Percentiles rank a stretch among this genome's conserved stretches.
phyloP scores from a whole-genome alignment of 2,329 filamentous ascomycete species.

The Colletotrichum cordylinicola region DNA sequence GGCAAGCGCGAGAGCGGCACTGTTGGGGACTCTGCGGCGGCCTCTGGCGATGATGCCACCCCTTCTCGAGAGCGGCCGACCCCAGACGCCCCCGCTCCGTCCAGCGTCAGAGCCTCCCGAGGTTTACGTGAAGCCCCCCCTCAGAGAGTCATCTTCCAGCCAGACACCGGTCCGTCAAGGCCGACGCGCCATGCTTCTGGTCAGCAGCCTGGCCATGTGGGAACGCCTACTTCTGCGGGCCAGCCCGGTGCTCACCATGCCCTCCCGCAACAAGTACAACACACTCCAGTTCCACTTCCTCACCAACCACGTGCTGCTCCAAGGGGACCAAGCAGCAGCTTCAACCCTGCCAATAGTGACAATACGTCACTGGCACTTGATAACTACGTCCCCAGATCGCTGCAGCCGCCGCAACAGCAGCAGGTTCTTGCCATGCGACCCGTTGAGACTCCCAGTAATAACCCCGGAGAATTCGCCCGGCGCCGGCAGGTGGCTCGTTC shows the following conservation, averaged over 20 bases:
- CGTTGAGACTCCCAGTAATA: slow-evolving; percentile 77
- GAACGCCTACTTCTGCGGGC: slow-evolving; percentile 27
- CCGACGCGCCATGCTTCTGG: slow-evolving; percentile 63
- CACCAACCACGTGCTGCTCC: slow-evolving; percentile 31
- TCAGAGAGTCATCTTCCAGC: slow-evolving; percentile 84
- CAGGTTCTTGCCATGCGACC: slow-evolving; percentile 73
- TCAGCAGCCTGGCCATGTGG: slow-evolving; percentile 24
- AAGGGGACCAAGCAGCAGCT: slow-evolving; percentile 50
- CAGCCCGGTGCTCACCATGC: slow-evolving; percentile 28
- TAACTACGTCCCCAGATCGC: slow-evolving; percentile 34
- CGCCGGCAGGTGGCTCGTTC: slow-evolving; percentile 51
- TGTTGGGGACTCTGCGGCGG: slow-evolving; percentile 16
- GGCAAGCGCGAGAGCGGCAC: slow-evolving; percentile 46
- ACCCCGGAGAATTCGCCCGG: slow-evolving; percentile 70
- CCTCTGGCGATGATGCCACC: slow-evolving; percentile 43
- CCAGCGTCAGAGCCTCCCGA: slow-evolving; percentile 60
- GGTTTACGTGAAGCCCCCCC: slow-evolving; percentile 83
- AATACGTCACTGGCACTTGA: slow-evolving; percentile 66
- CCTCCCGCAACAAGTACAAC: slow-evolving; percentile 29
- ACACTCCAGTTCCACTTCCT: slow-evolving; percentile 30
- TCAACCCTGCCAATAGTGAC: slow-evolving; percentile 61
- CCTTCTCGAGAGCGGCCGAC: slow-evolving; percentile 59
- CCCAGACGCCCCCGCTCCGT: slow-evolving; percentile 57
- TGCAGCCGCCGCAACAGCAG: slow-evolving; percentile 70
- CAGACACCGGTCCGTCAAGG: slow-evolving; percentile 72